A percentile compares a stretch with the other conserved stretches of the same genome.
Conservation (phyloP, 345 rosid genomes). For the Draba incana region DNA sequence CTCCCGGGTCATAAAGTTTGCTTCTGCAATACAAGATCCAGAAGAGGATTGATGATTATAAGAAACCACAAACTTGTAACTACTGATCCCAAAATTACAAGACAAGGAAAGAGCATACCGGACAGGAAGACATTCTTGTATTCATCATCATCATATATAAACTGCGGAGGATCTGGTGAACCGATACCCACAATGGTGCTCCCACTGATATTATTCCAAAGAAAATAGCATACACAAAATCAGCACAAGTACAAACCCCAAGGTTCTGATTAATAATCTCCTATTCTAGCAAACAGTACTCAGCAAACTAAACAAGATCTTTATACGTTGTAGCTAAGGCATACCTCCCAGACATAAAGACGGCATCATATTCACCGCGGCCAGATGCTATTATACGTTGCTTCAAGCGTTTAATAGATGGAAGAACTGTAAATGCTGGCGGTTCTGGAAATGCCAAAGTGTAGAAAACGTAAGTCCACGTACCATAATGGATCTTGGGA, state of each 20-base stretch:
- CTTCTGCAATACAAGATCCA: constrained; percentile 59
- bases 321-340: not conserved
- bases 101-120: constrained; percentile 49
- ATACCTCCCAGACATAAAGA: constrained; percentile 98
- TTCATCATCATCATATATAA: constrained; percentile 78
- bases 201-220: constrained; percentile 56
- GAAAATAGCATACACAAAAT: not conserved
- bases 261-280: constrained; percentile 2
- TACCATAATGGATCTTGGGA: not conserved
- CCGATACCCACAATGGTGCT: constrained; percentile 95
- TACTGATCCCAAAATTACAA: not conserved
- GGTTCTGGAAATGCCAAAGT: constrained; percentile 58
- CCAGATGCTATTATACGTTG: constrained; percentile 79
- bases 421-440: constrained; percentile 92
- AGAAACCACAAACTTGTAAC: constrained; percentile 2
- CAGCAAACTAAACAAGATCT: not conserved
- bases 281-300: constrained; percentile 7
- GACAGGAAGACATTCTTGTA: constrained; percentile 80
- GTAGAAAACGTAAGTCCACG: constrained; percentile 15
- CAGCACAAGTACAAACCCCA: constrained; percentile 3
- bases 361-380: constrained; percentile 86
- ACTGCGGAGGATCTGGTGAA: constrained; percentile 93
- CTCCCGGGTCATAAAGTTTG: constrained; percentile 76
- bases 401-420: constrained; percentile 82
- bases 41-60: too few relatives aligned